phyloP scores from a whole-genome alignment of 352 stramenopile species.

The Thalassiosira ordinaria region DNA sequence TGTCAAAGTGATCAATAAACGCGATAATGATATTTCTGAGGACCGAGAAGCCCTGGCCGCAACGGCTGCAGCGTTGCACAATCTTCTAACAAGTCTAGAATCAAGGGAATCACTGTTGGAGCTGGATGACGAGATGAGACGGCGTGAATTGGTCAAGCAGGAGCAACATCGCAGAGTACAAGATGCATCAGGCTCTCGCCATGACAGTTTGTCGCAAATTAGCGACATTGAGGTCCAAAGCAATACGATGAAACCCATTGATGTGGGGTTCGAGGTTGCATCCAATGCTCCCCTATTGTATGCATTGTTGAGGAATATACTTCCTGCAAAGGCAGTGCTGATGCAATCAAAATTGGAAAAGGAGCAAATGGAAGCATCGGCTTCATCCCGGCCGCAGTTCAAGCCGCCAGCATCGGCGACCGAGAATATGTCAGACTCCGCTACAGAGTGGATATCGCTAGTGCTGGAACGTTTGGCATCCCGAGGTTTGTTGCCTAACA shows the following conservation, averaged over 20 bases:
- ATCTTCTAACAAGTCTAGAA: conserved; percentile 64
- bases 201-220: background rate
- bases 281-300: conserved; percentile 65
- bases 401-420: conserved; percentile 18
- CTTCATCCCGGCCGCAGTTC: conserved; percentile 39
- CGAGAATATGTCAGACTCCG: conserved; percentile 61
- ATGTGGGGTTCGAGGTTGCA: conserved; percentile 52
- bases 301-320: conserved; percentile 69
- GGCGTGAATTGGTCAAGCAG: conserved; percentile 32
- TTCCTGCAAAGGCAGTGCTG: conserved; percentile 56
- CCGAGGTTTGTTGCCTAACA: conserved; percentile 45
- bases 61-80: conserved; percentile 71
- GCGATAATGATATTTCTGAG: background rate
- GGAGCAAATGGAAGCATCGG: conserved; percentile 9
- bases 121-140: conserved; percentile 37
- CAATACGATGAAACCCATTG: conserved; percentile 13
- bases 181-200: no score
- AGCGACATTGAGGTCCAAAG: conserved; percentile 12
- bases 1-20: background rate
- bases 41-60: conserved; percentile 70
- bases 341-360: conserved; percentile 32
- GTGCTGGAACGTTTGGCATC: conserved; percentile 53
- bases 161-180: conserved; percentile 10
- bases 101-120: conserved; percentile 42
- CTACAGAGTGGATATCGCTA: conserved; percentile 65